Percentiles rank a stretch among this genome's conserved stretches.
phyloP scores from a whole-genome alignment of 306 rosid species.

The Dryas alaskensis region DNA sequence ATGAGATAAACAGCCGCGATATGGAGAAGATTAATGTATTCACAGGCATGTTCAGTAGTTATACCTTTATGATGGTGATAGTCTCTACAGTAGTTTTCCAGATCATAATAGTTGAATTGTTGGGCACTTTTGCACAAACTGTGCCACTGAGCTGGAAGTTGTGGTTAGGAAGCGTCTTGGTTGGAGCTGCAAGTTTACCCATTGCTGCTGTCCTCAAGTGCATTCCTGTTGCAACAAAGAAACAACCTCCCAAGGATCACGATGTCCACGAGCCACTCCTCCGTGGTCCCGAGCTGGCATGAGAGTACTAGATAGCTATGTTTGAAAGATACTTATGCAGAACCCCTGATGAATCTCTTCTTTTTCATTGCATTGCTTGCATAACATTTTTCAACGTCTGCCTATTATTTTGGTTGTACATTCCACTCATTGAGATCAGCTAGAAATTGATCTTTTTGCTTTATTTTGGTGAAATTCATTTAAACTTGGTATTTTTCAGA shows the following conservation, averaged over 20 bases:
- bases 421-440: conserved; percentile 7
- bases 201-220: conserved; percentile 57
- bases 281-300: conserved; percentile 69
- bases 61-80: conserved; percentile 57
- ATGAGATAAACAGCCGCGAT: conserved; percentile 89
- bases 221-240: conserved; percentile 50
- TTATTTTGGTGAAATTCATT: not conserved
- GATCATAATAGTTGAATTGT: conserved; percentile 53
- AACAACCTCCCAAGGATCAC: conserved; percentile 16
- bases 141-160: conserved; percentile 49
- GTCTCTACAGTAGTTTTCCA: conserved; percentile 55
- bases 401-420: not conserved
- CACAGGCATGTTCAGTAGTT: conserved; percentile 50
- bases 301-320: not conserved
- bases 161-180: conserved; percentile 56
- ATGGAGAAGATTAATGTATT: conserved; percentile 85
- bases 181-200: conserved; percentile 61
- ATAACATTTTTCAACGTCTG: not conserved
- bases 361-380: not conserved
- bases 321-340: not conserved
- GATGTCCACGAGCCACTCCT: conserved; percentile 66
- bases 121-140: conserved; percentile 75
- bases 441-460: not conserved
- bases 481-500: not conserved
- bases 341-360: not conserved